A percentile compares a stretch with the other conserved stretches of the same genome.
These are phyloP conservation scores for Effrenium voratum DNA, from an alignment of 73 alveolate species.

Conservation along the genomic window DNA sequence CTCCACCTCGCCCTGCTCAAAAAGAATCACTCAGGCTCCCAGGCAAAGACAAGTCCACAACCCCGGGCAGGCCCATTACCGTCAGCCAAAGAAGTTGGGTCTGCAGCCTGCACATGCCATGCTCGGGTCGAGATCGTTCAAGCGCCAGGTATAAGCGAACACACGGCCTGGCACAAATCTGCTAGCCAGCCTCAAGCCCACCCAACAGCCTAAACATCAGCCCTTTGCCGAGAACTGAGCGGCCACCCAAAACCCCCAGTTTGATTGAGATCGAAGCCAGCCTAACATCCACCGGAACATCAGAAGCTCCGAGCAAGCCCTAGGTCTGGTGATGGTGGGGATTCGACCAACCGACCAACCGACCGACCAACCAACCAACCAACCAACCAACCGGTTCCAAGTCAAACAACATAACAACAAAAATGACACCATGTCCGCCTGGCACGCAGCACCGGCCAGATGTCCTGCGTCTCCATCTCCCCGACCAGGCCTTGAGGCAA, in stretches of 20 bases:
- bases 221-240: not conserved
- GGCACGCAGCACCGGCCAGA: conserved; percentile 5
- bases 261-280: not conserved
- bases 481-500: not conserved
- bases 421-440: no score
- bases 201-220: not conserved
- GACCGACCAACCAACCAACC: no score
- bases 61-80: conserved; percentile 8
- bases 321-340: no score
- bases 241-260: not conserved
- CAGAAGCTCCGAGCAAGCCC: not conserved
- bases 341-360: no score
- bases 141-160: no score
- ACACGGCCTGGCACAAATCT: no score
- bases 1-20: not conserved
- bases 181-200: no score
- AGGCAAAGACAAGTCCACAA: conserved; percentile 30
- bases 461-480: not conserved
- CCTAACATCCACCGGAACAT: not conserved
- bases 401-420: no score
- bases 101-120: not conserved
- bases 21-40: no score
- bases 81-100: conserved; percentile 28
- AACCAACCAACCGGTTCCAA: no score
- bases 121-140: no score